Evolutionary conservation across 257 asterid genomes (phyloP), one percentile per base, ranked within the genome.

Genomic region (Paulownia fortunei): DNA sequence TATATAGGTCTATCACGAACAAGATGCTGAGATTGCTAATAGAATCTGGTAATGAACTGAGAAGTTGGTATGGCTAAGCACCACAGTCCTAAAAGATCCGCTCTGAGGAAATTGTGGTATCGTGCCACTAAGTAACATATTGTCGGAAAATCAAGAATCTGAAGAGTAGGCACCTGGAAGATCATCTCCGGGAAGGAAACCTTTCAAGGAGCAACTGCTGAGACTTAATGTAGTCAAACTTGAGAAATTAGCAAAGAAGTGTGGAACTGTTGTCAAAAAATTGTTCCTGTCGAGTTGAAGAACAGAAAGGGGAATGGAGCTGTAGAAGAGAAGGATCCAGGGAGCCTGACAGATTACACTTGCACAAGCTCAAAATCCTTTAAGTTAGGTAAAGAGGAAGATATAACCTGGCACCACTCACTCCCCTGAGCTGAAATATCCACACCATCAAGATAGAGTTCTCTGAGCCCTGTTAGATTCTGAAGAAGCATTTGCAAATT

Each of bases 401-500:
- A 84, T 21, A 82, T 18, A 37, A 69, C 61, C 5, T 42, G 74
- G 36, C 83, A 80, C 84, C 92, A 86, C 2, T 66, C 82, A 23
- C 6, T 26, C 62, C 78, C 69, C 0, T 65, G 70, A 23, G 61
- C 46, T 13, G 89, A 76, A 61, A 88, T 68, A 46, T 79, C 54
- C 1, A 75, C 84, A 15, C 80, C 72, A 77, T 88, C 92, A 37
- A 88, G 90, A 79, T 79, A 68, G 30, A 88, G 81, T 65, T 84
- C 82, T 76, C 63, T 58, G 23, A 87, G 86, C n/a, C 56, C 47
- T 24, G 49, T 51, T 37, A 84, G 80, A 65, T 83, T 81, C 42
- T 66, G 81, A 62, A 84, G 65, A 2, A 84, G 63, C 12, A 67
- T 30, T 21, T 21, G 42, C 63, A 74, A 47, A 58, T 79, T 59